Conservation (phyloP, 2,329 filamentous ascomycete species). For the Trichophyton equinum region DNA sequence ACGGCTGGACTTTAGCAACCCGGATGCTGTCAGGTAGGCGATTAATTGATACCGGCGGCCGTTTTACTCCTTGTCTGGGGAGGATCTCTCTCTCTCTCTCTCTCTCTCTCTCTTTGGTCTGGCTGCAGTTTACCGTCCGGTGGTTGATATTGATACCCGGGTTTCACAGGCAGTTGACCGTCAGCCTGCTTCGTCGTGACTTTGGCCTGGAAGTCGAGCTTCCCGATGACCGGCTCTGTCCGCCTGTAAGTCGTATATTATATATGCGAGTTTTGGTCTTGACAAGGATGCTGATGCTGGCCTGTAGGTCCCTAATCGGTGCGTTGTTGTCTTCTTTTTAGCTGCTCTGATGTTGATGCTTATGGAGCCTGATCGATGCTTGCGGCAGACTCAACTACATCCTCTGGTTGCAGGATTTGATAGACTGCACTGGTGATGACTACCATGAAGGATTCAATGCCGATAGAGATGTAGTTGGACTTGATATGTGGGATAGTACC, state of each 20-base stretch:
- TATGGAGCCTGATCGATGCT: background rate
- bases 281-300: background rate
- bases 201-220: conserved; percentile 61
- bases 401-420: conserved; percentile 68
- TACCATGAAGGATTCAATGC: conserved; percentile 41
- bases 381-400: conserved; percentile 71
- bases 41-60: background rate
- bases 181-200: conserved; percentile 60
- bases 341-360: background rate
- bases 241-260: conserved; percentile 47
- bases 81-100: background rate
- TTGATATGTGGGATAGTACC: conserved; percentile 53
- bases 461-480: conserved; percentile 48
- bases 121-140: background rate
- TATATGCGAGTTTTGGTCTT: background rate
- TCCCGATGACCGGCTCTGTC: conserved; percentile 69
- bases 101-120: background rate
- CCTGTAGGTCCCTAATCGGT: conserved; percentile 36
- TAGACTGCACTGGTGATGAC: conserved; percentile 53
- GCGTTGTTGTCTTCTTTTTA: conserved; percentile 2
- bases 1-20: conserved; percentile 69
- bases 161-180: conserved; percentile 53
- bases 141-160: background rate
- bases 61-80: background rate
- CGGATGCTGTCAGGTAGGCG: conserved; percentile 56